A percentile compares a stretch with the other conserved stretches of the same genome.
phyloP scores from a whole-genome alignment of 108 stramenopile genomes.

The Bacterosira constricta region DNA sequence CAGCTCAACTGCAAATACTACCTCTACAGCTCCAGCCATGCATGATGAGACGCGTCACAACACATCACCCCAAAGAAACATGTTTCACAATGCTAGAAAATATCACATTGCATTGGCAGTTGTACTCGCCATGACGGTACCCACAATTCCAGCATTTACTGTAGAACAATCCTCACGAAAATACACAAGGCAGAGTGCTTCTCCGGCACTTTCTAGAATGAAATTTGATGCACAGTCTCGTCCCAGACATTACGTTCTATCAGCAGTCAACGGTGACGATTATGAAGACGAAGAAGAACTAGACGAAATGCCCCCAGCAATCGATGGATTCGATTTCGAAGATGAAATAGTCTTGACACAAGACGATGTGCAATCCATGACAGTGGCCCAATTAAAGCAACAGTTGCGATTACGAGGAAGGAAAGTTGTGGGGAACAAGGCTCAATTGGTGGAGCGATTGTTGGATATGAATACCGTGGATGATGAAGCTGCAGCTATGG shows the following conservation, averaged over 20 bases:
- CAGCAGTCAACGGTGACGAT: background rate
- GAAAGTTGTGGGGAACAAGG: slow-evolving; percentile 71
- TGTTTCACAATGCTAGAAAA: too few relatives aligned
- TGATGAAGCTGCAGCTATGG: background rate
- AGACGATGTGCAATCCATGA: slow-evolving; percentile 57
- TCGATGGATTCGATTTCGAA: slow-evolving; percentile 26
- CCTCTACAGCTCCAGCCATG: too few relatives aligned
- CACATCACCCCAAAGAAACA: too few relatives aligned
- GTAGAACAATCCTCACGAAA: background rate
- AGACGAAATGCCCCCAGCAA: slow-evolving; percentile 16
- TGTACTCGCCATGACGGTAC: background rate
- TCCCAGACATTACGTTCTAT: background rate
- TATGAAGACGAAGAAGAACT: slow-evolving; percentile 40
- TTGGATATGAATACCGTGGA: slow-evolving; percentile 19
- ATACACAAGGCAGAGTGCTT: background rate
- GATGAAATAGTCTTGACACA: slow-evolving; percentile 16
- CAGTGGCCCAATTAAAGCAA: slow-evolving; percentile 75
- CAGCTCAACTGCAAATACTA: too few relatives aligned
- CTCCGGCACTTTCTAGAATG: background rate
- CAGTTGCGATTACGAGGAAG: slow-evolving; percentile 76
- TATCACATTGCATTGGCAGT: too few relatives aligned
- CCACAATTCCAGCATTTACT: background rate
- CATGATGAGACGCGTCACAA: too few relatives aligned
- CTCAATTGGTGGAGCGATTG: slow-evolving; percentile 69
- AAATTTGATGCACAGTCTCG: background rate